phyloP scores from a whole-genome alignment of 1,139 yeast genomes.

The Suhomyces bribrorum region DNA sequence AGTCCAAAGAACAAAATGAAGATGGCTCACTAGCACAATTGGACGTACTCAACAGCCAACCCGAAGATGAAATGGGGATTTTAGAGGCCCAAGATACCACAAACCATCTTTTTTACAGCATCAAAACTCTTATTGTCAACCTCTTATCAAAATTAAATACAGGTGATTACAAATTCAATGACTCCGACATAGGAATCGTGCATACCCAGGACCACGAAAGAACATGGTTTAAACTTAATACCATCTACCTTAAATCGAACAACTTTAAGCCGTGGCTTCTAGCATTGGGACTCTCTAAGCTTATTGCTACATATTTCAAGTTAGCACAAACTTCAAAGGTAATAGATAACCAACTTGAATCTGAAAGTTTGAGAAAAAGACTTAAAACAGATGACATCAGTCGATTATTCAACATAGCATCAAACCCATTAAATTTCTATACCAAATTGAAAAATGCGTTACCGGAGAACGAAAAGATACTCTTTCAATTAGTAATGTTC shows the following conservation, averaged over 20 bases:
- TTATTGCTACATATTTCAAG: constrained; percentile 29
- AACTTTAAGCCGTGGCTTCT: constrained; percentile 36
- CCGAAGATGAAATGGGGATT: no score
- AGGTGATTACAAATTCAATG: constrained; percentile 20
- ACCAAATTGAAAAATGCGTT: not conserved
- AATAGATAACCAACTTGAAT: no score
- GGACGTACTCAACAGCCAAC: no score
- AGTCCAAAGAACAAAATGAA: not conserved
- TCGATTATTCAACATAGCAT: not conserved
- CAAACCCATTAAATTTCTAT: constrained; percentile 1
- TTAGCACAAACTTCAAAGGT: no score
- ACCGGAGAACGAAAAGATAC: constrained; percentile 22
- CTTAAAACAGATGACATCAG: not conserved
- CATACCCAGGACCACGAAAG: constrained; percentile 10
- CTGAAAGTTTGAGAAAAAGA: no score
- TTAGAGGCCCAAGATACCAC: not conserved
- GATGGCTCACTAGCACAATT: no score
- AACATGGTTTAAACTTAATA: constrained; percentile 32
- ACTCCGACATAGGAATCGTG: constrained; percentile 23
- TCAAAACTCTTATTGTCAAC: constrained; percentile 26
- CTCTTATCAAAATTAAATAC: constrained; percentile 21
- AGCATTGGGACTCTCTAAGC: constrained; percentile 29
- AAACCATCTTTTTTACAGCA: constrained; percentile 19
- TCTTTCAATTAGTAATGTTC: constrained; percentile 33
- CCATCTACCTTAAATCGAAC: constrained; percentile 24